Evolutionary conservation across 805 yeast species (phyloP).

Genomic region (Lachancea dasiensis): DNA sequence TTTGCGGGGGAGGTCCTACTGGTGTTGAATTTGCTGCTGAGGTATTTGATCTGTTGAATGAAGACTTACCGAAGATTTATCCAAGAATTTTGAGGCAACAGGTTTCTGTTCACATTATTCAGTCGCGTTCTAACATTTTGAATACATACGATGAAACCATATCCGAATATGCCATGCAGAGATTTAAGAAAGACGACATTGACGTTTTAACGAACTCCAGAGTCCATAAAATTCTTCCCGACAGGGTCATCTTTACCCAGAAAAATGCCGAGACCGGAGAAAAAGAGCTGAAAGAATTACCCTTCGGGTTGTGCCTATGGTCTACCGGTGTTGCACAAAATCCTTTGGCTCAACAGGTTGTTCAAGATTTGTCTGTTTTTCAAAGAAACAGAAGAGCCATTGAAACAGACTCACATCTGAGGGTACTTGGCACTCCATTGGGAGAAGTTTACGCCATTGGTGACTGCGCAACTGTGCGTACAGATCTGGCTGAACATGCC

Average conservation of each 20-base stretch:
- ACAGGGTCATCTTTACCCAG: slow-evolving; percentile 54
- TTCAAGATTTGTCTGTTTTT: slow-evolving; percentile 38
- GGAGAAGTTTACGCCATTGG: slow-evolving; percentile 71
- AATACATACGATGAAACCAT: slow-evolving; percentile 64
- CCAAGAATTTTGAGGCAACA: slow-evolving; percentile 58
- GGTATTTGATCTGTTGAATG: slow-evolving; percentile 58
- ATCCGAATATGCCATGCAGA: slow-evolving; percentile 56
- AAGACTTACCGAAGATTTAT: slow-evolving; percentile 51
- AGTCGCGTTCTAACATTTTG: slow-evolving; percentile 59
- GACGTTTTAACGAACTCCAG: slow-evolving; percentile 60
- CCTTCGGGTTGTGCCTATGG: slow-evolving; percentile 69
- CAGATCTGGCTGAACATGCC: slow-evolving; percentile 52
- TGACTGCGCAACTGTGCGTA: slow-evolving; percentile 62
- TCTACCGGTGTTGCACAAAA: slow-evolving; percentile 70
- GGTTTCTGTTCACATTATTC: slow-evolving; percentile 61
- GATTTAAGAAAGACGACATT: slow-evolving; percentile 57
- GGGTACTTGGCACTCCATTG: slow-evolving; percentile 61
- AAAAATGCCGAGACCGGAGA: slow-evolving; percentile 38
- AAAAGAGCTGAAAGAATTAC: slow-evolving; percentile 40
- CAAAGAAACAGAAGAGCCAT: slow-evolving; percentile 66
- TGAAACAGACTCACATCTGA: slow-evolving; percentile 66
- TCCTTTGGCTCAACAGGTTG: slow-evolving; percentile 53
- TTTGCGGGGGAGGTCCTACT: slow-evolving; percentile 74
- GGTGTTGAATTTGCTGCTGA: slow-evolving; percentile 74
- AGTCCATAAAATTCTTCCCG: slow-evolving; percentile 51